Conservation (phyloP, 331 rosid species). For the Dryas integrifolia region DNA sequence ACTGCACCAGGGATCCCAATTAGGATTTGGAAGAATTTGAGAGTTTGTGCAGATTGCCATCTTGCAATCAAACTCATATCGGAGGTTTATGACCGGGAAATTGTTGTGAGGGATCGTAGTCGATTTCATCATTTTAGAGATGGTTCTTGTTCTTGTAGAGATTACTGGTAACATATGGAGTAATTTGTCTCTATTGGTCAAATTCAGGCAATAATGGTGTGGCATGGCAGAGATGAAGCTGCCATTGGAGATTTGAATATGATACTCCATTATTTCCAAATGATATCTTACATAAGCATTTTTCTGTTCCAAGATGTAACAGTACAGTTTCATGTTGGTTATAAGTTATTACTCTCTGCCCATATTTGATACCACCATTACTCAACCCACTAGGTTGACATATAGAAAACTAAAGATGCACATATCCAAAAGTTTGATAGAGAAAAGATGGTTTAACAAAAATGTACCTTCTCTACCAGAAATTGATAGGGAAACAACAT, state of each 20-base stretch:
- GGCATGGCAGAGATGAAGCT: constrained; percentile 4
- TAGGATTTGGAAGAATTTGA: constrained; percentile 73
- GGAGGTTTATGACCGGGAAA: constrained; percentile 65
- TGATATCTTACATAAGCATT: too few relatives aligned
- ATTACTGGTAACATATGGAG: constrained; percentile 60
- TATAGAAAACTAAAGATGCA: too few relatives aligned
- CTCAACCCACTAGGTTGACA: too few relatives aligned
- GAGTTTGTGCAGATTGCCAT: constrained; percentile 88
- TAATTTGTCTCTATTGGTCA: not conserved
- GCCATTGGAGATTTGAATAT: constrained; percentile 2
- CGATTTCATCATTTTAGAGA: constrained; percentile 77
- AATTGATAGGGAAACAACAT: too few relatives aligned
- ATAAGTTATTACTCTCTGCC: too few relatives aligned
- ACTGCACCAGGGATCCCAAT: constrained; percentile 61
- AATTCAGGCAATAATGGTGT: not conserved
- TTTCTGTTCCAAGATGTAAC: too few relatives aligned
- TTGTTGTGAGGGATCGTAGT: constrained; percentile 76
- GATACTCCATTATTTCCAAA: not conserved
- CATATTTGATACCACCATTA: too few relatives aligned
- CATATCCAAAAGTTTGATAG: too few relatives aligned
- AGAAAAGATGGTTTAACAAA: too few relatives aligned
- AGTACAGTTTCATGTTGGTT: too few relatives aligned
- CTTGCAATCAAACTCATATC: constrained; percentile 80
- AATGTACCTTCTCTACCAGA: too few relatives aligned
- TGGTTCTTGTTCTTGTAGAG: constrained; percentile 76